Evolutionary conservation across 2,329 filamentous ascomycete species (phyloP).

Genomic region (Claviceps africana): DNA sequence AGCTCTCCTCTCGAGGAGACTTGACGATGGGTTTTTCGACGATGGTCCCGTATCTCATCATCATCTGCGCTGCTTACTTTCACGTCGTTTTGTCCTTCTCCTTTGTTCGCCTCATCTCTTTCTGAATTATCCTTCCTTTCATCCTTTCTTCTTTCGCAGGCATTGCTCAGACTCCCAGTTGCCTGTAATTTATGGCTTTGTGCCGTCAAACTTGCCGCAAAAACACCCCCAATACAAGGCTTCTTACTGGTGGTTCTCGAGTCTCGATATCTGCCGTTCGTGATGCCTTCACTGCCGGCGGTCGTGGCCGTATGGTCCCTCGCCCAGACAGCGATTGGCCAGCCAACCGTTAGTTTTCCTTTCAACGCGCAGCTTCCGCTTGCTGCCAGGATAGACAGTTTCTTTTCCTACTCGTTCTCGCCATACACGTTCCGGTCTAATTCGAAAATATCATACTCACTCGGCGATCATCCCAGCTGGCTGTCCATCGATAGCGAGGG

Average conservation of each 20-base stretch:
- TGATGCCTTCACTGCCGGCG: conserved; percentile 17
- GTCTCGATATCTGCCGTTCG: neutral
- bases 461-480: conserved; percentile 57
- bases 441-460: conserved; percentile 51
- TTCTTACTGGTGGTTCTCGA: neutral
- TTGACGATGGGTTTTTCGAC: conserved; percentile 10
- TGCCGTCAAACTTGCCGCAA: neutral
- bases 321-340: conserved; percentile 17
- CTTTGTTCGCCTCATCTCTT: conserved; percentile 1
- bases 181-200: conserved; percentile 1
- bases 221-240: neutral
- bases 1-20: conserved; percentile 18
- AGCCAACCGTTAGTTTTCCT: conserved; percentile 46
- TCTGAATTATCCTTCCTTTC: neutral
- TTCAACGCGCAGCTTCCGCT: conserved; percentile 76
- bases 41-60: conserved; percentile 4
- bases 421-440: conserved; percentile 57
- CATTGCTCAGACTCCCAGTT: neutral
- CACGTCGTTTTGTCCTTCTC: conserved; percentile 1
- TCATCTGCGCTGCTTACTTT: conserved; percentile 2
- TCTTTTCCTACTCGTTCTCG: conserved; percentile 60
- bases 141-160: conserved; percentile 1
- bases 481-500: conserved; percentile 52
- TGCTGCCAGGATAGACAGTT: conserved; percentile 53
- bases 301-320: conserved; percentile 16